Evolutionary conservation across 768 basidiomycete species (phyloP), one percentile per base, ranked within the genome.

Genomic region (Mycena belliarum): DNA sequence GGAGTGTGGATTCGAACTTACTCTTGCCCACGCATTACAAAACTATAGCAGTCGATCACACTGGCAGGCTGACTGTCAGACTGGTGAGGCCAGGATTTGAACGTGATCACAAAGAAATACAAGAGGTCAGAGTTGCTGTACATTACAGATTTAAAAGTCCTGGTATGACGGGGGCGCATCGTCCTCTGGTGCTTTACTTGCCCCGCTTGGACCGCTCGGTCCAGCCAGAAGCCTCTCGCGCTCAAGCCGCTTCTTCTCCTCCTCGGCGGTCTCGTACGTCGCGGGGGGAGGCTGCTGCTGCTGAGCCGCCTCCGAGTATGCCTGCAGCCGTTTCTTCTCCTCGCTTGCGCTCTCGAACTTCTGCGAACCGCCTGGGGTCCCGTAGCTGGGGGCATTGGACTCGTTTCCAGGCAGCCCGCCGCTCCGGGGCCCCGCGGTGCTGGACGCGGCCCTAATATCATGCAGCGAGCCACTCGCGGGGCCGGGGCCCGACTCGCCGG

Each of bases 241-340:
- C 69, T 89, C 86, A 48, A 83, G 63, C 21, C 85, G 71, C 66
- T 72, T 78, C 78, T 86, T 88, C 77, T 88, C 86, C 5, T 86
- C 83, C 48, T 82, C 84, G 0, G 86, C 83, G 48, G 76, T 76
- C 67, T 85, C 82, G 24, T 70, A 68, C 20, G 58, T 49, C 16
- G 69, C 59, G 18, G 67, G 45, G 16, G 60, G 61, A 32, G 38
- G 63, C 10, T 24, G 41, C 26, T 28, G n/a, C 52, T 64, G 32
- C 68, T 58, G 29, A 63, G 66, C 63, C 21, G 70, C 68, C 58
- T 72, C 72, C 10, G 76, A 74, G 63, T 76, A 76, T 15, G 68
- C 59, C 47, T 70, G 70, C 32, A 88, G 74, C n/a, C 85, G 75
- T 63, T 66, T 77, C 77, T 89, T 89, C 75, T 88, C 87, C 43